Percentiles rank a stretch among this genome's conserved stretches.
These are phyloP conservation scores for Microdochium bolleyi DNA, from an alignment of 2,329 filamentous ascomycete species.

Conservation along the genomic window DNA sequence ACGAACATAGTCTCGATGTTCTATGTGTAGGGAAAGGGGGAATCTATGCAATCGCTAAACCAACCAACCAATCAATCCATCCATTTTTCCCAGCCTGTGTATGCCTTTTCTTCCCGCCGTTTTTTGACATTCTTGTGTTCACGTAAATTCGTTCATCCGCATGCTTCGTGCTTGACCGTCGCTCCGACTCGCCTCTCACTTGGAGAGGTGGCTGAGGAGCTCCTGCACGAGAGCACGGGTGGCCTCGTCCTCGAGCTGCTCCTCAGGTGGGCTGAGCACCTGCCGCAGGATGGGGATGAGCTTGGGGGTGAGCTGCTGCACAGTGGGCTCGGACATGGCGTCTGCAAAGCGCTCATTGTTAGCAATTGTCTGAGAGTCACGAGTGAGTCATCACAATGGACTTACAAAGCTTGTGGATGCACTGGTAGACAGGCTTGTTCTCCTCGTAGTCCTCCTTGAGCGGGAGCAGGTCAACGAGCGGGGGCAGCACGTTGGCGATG, in stretches of 20 bases:
- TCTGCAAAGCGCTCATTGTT: slow-evolving; percentile 31
- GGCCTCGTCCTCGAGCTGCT: slow-evolving; percentile 62
- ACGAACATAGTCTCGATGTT: background rate
- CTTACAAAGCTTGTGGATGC: slow-evolving; percentile 81
- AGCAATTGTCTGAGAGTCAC: too few relatives aligned
- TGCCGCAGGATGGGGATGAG: slow-evolving; percentile 65
- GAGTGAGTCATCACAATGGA: too few relatives aligned
- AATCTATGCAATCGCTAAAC: slow-evolving; percentile 1
- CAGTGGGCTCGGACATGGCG: slow-evolving; percentile 58
- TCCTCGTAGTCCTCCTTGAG: slow-evolving; percentile 93
- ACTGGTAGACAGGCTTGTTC: slow-evolving; percentile 88
- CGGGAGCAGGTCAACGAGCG: slow-evolving; percentile 70
- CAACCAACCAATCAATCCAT: background rate
- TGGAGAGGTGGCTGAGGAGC: slow-evolving; percentile 37
- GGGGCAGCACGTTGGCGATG: slow-evolving; percentile 72
- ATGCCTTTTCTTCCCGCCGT: background rate
- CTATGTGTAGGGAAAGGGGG: background rate
- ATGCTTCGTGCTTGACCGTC: background rate
- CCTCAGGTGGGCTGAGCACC: slow-evolving; percentile 62
- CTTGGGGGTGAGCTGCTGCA: slow-evolving; percentile 61
- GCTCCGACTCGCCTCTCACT: slow-evolving; percentile 6
- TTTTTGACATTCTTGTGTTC: background rate
- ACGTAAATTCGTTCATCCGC: slow-evolving; percentile 1
- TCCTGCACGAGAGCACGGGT: slow-evolving; percentile 59
- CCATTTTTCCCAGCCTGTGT: background rate